Percentiles rank a stretch among this genome's conserved stretches.
These are phyloP conservation scores for Botryobasidium botryosum DNA, from an alignment of 768 basidiomycete species.

Conservation along the genomic window DNA sequence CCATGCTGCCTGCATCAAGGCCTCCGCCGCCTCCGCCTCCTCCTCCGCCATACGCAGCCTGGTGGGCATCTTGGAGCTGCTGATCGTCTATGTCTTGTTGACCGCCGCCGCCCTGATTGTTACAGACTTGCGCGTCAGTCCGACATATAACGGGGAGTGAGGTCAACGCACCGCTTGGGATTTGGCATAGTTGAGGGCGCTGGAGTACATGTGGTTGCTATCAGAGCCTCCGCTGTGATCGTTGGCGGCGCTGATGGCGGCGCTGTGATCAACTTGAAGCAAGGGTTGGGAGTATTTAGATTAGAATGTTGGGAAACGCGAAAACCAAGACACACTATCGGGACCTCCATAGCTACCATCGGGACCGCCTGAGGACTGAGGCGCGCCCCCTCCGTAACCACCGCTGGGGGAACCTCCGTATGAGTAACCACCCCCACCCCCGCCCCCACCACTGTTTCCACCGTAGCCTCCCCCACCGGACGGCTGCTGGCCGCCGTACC, in stretches of 20 bases:
- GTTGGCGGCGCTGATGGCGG: conserved; percentile 4
- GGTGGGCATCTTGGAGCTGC: neutral
- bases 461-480: too few species aligned
- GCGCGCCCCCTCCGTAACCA: neutral
- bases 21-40: conserved; percentile 6
- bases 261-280: conserved; percentile 5
- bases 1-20: conserved; percentile 46
- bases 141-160: too few species aligned
- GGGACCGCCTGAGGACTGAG: neutral
- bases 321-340: neutral
- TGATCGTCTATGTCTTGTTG: neutral
- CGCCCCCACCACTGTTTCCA: too few species aligned
- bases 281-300: neutral
- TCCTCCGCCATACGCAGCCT: neutral
- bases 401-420: neutral
- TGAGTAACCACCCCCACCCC: neutral
- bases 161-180: neutral
- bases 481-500: too few species aligned
- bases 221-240: conserved; percentile 4
- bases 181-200: conserved; percentile 7
- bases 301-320: neutral
- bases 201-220: neutral
- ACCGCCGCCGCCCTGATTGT: too few species aligned
- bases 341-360: neutral
- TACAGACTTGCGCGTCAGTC: too few species aligned